Evolutionary conservation across 768 basidiomycete species (phyloP).

Genomic region (Boletus insuetus): DNA sequence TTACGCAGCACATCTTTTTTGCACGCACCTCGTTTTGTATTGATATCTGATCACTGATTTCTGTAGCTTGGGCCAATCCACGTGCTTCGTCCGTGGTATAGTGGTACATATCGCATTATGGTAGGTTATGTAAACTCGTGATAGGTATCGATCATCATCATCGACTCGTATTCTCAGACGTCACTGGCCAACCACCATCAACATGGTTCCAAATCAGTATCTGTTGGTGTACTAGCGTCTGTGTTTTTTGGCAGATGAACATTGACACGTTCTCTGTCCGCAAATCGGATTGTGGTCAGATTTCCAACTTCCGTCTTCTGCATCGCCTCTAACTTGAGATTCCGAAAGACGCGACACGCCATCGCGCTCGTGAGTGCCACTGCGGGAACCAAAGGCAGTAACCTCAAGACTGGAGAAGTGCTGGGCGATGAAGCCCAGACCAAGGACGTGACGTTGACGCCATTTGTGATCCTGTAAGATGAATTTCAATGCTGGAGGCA

Average conservation of each 20-base stretch:
- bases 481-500: background rate
- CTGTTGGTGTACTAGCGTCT: background rate
- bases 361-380: slow-evolving; percentile 32
- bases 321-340: slow-evolving; percentile 25
- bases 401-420: slow-evolving; percentile 22
- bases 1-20: background rate
- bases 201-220: background rate
- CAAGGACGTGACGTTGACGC: slow-evolving; percentile 30
- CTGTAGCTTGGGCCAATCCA: background rate
- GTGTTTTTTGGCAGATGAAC: background rate
- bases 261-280: background rate
- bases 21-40: slow-evolving; percentile 18
- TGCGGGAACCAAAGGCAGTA: slow-evolving; percentile 26
- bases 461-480: slow-evolving; percentile 31
- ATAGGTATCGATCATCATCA: slow-evolving; percentile 1
- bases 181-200: background rate
- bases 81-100: background rate
- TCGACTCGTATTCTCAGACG: background rate
- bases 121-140: background rate
- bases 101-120: background rate
- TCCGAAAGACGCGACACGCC: slow-evolving; percentile 36
- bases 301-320: slow-evolving; percentile 5
- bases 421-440: slow-evolving; percentile 17
- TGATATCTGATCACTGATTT: background rate
- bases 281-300: slow-evolving; percentile 21